phyloP scores from a whole-genome alignment of 1,284 basidiomycete species.

The Filobasidium uniguttulatum region DNA sequence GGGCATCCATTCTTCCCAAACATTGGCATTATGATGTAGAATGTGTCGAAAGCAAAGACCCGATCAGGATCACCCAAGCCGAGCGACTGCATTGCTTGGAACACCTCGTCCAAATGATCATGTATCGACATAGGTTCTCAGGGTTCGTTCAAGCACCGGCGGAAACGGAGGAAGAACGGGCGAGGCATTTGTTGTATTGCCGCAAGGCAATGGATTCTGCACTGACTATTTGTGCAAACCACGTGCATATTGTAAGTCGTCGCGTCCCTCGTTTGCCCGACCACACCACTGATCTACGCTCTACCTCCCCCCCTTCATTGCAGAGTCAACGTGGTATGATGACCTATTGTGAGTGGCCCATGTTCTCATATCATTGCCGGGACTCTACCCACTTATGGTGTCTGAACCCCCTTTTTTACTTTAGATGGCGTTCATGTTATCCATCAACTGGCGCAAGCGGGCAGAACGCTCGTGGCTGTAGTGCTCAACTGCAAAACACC shows the following conservation, averaged over 20 bases:
- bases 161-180: slow-evolving; percentile 32
- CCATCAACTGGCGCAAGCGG: slow-evolving; percentile 82
- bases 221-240: slow-evolving; percentile 54
- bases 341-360: slow-evolving; percentile 78
- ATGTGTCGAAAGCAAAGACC: slow-evolving; percentile 68
- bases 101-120: slow-evolving; percentile 61
- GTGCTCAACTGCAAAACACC: slow-evolving; percentile 49
- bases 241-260: slow-evolving; percentile 61
- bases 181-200: slow-evolving; percentile 34
- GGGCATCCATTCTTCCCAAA: slow-evolving; percentile 52
- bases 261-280: no score
- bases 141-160: slow-evolving; percentile 37
- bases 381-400: background rate
- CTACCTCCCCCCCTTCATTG: background rate
- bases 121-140: slow-evolving; percentile 39
- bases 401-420: slow-evolving; percentile 3
- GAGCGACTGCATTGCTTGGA: slow-evolving; percentile 69
- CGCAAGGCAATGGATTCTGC: slow-evolving; percentile 48
- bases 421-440: slow-evolving; percentile 82
- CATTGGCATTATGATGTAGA: slow-evolving; percentile 68
- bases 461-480: slow-evolving; percentile 69
- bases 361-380: background rate
- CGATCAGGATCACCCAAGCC: slow-evolving; percentile 71
- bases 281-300: background rate
- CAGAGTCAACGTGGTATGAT: slow-evolving; percentile 58